Percentiles rank a stretch among this genome's conserved stretches.
Conservation (phyloP, 768 basidiomycete species). For the Russula griseocarnosa region DNA sequence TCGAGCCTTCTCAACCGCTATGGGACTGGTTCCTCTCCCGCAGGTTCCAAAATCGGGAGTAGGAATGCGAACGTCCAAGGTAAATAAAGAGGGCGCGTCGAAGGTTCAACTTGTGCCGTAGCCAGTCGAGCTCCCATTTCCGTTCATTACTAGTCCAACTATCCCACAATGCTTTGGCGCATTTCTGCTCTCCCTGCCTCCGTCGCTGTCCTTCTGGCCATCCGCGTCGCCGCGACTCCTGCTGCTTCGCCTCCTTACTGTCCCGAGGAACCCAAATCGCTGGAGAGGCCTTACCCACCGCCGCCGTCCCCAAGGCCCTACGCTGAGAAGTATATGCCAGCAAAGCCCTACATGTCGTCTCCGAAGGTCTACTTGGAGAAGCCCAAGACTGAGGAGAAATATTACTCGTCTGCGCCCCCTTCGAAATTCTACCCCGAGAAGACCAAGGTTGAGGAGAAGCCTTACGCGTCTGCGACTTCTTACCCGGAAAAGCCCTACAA, state of each 20-base stretch:
- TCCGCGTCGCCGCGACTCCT: conserved; percentile 12
- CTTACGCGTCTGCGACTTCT: neutral
- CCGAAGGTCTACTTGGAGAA: neutral
- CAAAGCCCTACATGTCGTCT: neutral
- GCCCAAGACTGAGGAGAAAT: neutral
- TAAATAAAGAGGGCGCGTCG: conserved; percentile 9
- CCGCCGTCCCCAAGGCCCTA: neutral
- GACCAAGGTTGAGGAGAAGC: neutral
- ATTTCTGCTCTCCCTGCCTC: conserved; percentile 4
- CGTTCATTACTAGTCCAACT: conserved; percentile 18
- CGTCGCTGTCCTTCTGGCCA: conserved; percentile 4
- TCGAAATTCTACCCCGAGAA: neutral
- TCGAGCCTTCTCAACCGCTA: neutral
- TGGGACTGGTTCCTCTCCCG: neutral
- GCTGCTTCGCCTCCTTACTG: neutral
- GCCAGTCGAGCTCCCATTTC: conserved; percentile 7
- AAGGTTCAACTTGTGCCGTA: neutral
- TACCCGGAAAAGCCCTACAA: neutral
- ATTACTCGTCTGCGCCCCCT: neutral
- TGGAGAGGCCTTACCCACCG: conserved; percentile 1
- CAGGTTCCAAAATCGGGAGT: neutral
- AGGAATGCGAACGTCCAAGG: conserved; percentile 15
- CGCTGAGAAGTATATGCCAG: neutral
- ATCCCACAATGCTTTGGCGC: conserved; percentile 15
- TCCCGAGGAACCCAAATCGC: neutral